phyloP scores from a whole-genome alignment of 805 yeast species.

The Diddensiella transvaalensis region DNA sequence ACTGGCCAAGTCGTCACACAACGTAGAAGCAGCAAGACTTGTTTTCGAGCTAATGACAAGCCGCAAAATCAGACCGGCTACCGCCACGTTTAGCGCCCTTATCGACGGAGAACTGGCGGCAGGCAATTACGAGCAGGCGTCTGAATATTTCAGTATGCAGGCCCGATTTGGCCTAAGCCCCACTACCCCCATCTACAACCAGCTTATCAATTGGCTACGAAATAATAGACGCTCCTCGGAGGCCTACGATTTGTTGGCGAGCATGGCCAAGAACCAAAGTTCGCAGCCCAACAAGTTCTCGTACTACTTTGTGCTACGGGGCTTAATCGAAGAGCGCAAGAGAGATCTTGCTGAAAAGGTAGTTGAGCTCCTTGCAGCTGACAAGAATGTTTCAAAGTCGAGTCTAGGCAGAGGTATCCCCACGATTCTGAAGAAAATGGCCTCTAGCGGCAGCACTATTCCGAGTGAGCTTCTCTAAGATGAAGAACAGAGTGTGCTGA shows the following conservation, averaged over 20 bases:
- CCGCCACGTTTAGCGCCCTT: conserved; percentile 30
- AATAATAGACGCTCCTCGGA: conserved; percentile 16
- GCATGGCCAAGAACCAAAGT: conserved; percentile 13
- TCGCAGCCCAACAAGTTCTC: conserved; percentile 30
- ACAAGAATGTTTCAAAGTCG: neutral
- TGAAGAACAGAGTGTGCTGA: no score
- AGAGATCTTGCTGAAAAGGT: conserved; percentile 12
- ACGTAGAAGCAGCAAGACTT: conserved; percentile 49
- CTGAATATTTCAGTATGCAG: conserved; percentile 22
- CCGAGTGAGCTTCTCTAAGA: neutral
- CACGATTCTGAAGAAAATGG: neutral
- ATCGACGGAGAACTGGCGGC: conserved; percentile 30
- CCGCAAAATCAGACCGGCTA: conserved; percentile 28
- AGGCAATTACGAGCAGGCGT: conserved; percentile 26
- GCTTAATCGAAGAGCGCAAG: conserved; percentile 9
- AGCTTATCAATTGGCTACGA: conserved; percentile 29
- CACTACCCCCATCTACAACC: conserved; percentile 31
- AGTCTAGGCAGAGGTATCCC: neutral
- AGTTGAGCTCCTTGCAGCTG: conserved; percentile 10
- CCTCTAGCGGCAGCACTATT: neutral
- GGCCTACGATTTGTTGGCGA: conserved; percentile 23
- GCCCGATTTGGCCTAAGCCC: conserved; percentile 25
- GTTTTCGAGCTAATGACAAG: conserved; percentile 43
- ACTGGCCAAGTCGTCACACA: conserved; percentile 45
- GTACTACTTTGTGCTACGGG: conserved; percentile 26